A percentile compares a stretch with the other conserved stretches of the same genome.
These are phyloP conservation scores for Mucor lusitanicus DNA, from an alignment of 371 early-diverging fungal species.

Conservation along the genomic window DNA sequence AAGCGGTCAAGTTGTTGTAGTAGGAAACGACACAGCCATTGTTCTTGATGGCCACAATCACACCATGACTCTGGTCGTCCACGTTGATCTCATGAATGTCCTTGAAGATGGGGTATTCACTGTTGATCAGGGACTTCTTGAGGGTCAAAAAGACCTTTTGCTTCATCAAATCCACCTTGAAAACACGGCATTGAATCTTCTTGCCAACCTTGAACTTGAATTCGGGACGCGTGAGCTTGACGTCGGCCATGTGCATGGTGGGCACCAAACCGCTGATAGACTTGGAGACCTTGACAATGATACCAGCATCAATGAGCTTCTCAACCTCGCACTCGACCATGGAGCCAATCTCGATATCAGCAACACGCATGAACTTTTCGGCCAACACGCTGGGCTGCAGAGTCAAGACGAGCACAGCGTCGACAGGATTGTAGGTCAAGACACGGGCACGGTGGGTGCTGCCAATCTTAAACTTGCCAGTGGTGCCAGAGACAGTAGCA, in stretches of 20 bases:
- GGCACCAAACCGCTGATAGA: conserved; percentile 75
- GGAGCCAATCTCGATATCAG: conserved; percentile 74
- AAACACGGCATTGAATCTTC: conserved; percentile 71
- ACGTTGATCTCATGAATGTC: conserved; percentile 57
- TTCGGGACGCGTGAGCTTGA: conserved; percentile 70
- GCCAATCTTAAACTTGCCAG: conserved; percentile 65
- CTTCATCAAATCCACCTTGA: conserved; percentile 55
- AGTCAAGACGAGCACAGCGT: conserved; percentile 70
- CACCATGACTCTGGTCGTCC: conserved; percentile 68
- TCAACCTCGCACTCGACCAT: conserved; percentile 61
- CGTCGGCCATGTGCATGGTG: conserved; percentile 76
- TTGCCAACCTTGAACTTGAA: conserved; percentile 78
- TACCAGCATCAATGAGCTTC: conserved; percentile 57
- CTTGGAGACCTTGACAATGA: conserved; percentile 67
- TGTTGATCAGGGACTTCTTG: conserved; percentile 79
- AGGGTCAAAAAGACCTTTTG: conserved; percentile 70
- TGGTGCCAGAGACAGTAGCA: conserved; percentile 44
- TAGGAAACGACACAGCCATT: conserved; percentile 79
- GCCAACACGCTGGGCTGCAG: conserved; percentile 72
- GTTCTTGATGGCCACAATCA: conserved; percentile 58
- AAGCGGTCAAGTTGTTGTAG: conserved; percentile 72
- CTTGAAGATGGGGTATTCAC: conserved; percentile 65
- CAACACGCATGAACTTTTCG: conserved; percentile 66
- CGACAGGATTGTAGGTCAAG: conserved; percentile 75
- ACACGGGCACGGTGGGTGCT: conserved; percentile 77